Base-by-base conservation (phyloP, 2,329 filamentous ascomycete species). In the Sphaerulina vaccinii region DNA sequence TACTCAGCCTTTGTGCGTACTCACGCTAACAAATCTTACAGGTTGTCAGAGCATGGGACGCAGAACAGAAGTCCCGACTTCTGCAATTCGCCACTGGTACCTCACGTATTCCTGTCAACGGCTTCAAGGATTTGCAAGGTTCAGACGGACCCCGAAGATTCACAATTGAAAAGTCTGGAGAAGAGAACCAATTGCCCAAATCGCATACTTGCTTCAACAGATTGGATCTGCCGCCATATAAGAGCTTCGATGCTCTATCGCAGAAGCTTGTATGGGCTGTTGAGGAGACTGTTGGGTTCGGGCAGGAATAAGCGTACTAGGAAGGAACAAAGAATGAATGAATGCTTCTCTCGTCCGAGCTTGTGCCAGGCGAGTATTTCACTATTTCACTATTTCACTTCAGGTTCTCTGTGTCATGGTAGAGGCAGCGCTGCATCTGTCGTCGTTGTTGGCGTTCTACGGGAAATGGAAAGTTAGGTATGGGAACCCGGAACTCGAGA, bases 141-240 rank as follows among this genome's bases (percentile, higher is more conserved):
- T 96, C 90, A 62, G 93, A 99, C 70, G 93, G 93, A 3, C 93
- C 93, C 8, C 82, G 93, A 72, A 79, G 93, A 57, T 99, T 99
- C 67, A 99, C 93, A 1, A 97, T 99, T 71, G 93, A 99, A 72
- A 97, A 97, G 76, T 90, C 91, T 32, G 93, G 93, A 52, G 93
- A 97, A 69, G 78, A 91, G 46, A 84, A 80, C 55, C 95, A 96
- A 64, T 71, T 99, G 68, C 93, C 93, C 24, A 99, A 99, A 75
- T 93, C 90, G 54, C 93, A 99, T 71, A 99, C 93, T 63, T 99
- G 93, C 75, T 99, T 99, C 80, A 99, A 99, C 73, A 90, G 93
- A 65, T 81, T 99, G 61, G 93, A 99, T 73, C 76, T 99, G 43
- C 93, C 93, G 35, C 85, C 90, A 22, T 99, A 99, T 70, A 97